A percentile compares a stretch with the other conserved stretches of the same genome.
phyloP scores from a whole-genome alignment of 345 rosid species.

The Acer negundo region DNA sequence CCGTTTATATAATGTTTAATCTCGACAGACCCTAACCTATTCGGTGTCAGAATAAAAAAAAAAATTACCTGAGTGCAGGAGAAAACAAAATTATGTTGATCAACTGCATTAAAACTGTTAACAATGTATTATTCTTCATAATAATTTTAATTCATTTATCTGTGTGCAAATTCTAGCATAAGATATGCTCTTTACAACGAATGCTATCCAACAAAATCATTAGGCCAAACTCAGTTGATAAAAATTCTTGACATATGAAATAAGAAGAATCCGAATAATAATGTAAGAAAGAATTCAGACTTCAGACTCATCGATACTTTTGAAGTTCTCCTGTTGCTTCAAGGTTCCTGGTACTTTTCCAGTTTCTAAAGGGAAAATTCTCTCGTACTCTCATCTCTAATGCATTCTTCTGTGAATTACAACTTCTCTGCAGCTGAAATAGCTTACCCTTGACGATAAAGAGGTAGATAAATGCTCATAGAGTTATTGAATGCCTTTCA shows the following conservation, averaged over 20 bases:
- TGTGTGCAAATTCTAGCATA: background rate
- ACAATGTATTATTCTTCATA: background rate
- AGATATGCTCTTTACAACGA: background rate
- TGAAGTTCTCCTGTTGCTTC: background rate
- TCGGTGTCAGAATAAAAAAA: too few relatives aligned
- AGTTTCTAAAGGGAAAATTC: background rate
- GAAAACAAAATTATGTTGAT: background rate
- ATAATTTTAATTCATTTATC: background rate
- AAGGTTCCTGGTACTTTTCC: background rate
- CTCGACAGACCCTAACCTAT: too few relatives aligned
- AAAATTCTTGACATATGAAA: background rate
- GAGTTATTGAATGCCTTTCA: too few relatives aligned
- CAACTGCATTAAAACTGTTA: too few relatives aligned
- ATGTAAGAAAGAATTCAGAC: too few relatives aligned
- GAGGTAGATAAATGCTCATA: too few relatives aligned
- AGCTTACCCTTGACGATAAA: background rate
- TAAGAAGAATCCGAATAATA: background rate
- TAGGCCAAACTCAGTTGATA: too few relatives aligned
- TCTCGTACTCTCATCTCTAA: background rate
- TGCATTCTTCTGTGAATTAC: too few relatives aligned
- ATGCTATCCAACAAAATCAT: background rate
- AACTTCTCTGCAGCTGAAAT: too few relatives aligned
- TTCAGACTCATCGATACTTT: background rate
- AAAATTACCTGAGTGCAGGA: background rate
- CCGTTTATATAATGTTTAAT: too few relatives aligned